Base-by-base conservation (phyloP, 1,284 basidiomycete genomes). In the Gomphus bonarii region DNA sequence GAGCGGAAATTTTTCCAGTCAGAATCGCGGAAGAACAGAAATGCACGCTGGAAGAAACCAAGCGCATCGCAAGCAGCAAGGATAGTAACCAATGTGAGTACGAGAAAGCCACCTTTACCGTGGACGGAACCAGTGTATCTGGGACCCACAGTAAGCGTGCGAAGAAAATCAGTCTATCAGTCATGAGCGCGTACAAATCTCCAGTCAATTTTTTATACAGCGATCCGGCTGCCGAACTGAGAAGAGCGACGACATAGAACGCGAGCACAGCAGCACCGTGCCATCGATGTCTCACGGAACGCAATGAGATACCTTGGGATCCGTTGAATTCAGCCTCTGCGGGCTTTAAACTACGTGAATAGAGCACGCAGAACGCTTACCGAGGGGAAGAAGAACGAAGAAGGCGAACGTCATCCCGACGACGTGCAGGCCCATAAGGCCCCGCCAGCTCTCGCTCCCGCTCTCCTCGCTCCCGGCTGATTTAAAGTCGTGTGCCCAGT, bases 171-270 rank as follows among this genome's bases (percentile, higher is more conserved):
- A n/a, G 42, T 57, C 11, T 31, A 38, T 54, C 58, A n/a, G n/a
- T 38, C 25, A 53, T 58, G 50, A 44, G 74, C 82, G 68, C 67
- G 60, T 72, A 92, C 84, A 91, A 82, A 68, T 91, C 75, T 0
- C 88, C 88, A 1, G 87, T 90, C 56, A 85, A 68, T 63, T 88
- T 88, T 54, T 74, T 75, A 67, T 91, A 91, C 35, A 88, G 66
- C 2, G 75, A 74, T 62, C 82, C 84, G 25, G 81, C 70, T 9
- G 80, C 73, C 62, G 84, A 77, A 10, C 87, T 88, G 40, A 91
- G 66, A 1, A 72, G 69, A 35, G 67, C 71, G 65, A 65, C 80
- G 58, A 57, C 64, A 68, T 85, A 85, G 69, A 90, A 91, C 0
- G 72, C 69, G 20, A 79, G 58, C 20, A 83, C 75, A 1, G 76